Conservation (phyloP, 306 rosid species). For the Hylodesmum podocarpum region DNA sequence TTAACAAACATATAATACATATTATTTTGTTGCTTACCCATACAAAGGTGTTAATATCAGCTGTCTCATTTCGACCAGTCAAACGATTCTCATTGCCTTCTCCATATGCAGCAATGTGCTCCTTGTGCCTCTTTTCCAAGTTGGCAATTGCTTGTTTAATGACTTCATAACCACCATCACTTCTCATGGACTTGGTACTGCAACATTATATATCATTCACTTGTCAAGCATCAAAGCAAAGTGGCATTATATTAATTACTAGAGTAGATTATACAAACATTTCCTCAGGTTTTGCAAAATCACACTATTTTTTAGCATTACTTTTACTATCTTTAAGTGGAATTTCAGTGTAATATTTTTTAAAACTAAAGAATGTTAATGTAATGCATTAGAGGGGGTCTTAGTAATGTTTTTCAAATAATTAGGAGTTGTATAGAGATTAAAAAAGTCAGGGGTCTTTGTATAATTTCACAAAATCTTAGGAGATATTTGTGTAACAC, state of each 20-base stretch:
- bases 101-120: conserved; percentile 88
- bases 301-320: too few species aligned
- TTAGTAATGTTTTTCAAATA: too few species aligned
- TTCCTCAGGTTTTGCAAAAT: too few species aligned
- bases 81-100: conserved; percentile 95
- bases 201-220: neutral
- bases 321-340: too few species aligned
- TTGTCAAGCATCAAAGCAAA: neutral
- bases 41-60: conserved; percentile 66
- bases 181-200: conserved; percentile 88
- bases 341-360: too few species aligned
- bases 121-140: conserved; percentile 71
- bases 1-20: neutral
- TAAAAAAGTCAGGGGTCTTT: too few species aligned
- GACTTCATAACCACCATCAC: conserved; percentile 69
- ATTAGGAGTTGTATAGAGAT: too few species aligned
- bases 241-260: neutral
- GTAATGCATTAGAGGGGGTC: too few species aligned
- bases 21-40: conserved; percentile 56
- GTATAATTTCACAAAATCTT: too few species aligned
- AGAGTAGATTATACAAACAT: too few species aligned
- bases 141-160: conserved; percentile 76
- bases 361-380: too few species aligned
- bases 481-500: too few species aligned
- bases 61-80: conserved; percentile 84